Conservation (phyloP, 2,329 filamentous ascomycete genomes). For the Clarireedia paspali region DNA sequence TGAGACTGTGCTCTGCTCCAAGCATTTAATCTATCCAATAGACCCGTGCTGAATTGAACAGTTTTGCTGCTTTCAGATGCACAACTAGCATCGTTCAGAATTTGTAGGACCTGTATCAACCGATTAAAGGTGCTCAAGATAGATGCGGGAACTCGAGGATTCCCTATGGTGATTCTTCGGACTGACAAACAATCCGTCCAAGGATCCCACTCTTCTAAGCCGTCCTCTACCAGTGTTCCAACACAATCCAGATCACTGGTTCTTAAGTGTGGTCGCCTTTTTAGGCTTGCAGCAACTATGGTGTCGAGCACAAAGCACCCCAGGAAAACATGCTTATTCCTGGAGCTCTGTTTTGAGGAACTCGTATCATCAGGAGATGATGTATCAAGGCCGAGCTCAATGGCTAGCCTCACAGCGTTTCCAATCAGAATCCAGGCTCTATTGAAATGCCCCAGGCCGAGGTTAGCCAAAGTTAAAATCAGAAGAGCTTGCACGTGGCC, state of each 20-base stretch:
- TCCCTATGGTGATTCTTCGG: conserved; percentile 20
- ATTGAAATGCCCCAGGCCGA: conserved; percentile 48
- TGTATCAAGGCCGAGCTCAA: conserved; percentile 35
- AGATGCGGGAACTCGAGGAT: conserved; percentile 26
- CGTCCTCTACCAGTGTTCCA: conserved; percentile 52
- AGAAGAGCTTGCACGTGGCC: conserved; percentile 49
- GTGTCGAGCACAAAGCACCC: conserved; percentile 58
- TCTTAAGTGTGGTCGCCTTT: conserved; percentile 42
- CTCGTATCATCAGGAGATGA: conserved; percentile 19
- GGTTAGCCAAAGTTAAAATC: conserved; percentile 53
- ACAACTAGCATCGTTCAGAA: conserved; percentile 26
- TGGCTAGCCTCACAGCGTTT: conserved; percentile 49
- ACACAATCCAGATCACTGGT: conserved; percentile 38
- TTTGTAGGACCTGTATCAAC: conserved; percentile 26
- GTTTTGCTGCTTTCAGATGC: conserved; percentile 9
- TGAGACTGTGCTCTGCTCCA: conserved; percentile 23
- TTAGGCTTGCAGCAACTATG: conserved; percentile 43
- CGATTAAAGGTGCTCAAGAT: conserved; percentile 30
- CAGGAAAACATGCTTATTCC: conserved; percentile 38
- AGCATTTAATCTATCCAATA: conserved; percentile 21
- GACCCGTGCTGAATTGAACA: conserved; percentile 15
- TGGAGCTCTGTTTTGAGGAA: conserved; percentile 21
- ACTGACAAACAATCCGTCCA: conserved; percentile 50
- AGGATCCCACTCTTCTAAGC: conserved; percentile 66
- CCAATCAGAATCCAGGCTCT: conserved; percentile 59